phyloP scores from a whole-genome alignment of 106 monocot species.

The Phalaenopsis aphrodite region DNA sequence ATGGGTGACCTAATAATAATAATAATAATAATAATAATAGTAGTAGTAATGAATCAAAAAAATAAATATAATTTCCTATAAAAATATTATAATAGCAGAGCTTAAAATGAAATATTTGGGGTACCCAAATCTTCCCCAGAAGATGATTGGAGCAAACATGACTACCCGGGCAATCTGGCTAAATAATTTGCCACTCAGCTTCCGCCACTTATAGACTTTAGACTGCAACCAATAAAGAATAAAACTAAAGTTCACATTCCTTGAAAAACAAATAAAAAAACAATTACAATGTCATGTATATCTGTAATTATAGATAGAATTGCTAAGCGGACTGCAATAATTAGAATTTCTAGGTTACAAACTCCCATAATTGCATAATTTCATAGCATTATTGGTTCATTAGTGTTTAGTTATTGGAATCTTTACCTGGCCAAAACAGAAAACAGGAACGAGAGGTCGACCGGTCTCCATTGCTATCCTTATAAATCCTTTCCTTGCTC shows the following conservation, averaged over 20 bases:
- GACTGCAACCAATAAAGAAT: conserved; percentile 14
- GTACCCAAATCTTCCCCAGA: conserved; percentile 48
- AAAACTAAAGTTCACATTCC: background rate
- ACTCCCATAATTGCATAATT: too few species aligned
- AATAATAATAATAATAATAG: too few species aligned
- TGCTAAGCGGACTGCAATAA: background rate
- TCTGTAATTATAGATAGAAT: too few species aligned
- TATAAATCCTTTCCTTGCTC: conserved; percentile 84
- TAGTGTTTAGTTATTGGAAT: background rate
- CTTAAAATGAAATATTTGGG: background rate
- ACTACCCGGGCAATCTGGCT: conserved; percentile 27
- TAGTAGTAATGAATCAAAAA: background rate
- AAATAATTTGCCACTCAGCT: conserved; percentile 26
- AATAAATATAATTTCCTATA: background rate
- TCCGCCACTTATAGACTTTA: conserved; percentile 52
- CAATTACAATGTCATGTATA: background rate
- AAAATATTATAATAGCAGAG: too few species aligned
- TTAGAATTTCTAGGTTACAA: too few species aligned
- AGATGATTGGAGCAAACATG: conserved; percentile 39
- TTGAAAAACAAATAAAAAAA: background rate
- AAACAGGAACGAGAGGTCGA: conserved; percentile 56
- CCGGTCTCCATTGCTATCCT: conserved; percentile 86
- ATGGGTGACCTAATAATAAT: conserved; percentile 31
- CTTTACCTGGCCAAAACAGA: conserved; percentile 65
- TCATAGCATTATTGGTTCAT: background rate